These are phyloP conservation scores for Coniochaeta ligniaria DNA, from an alignment of 2,329 filamentous ascomycete species.

Conservation along the genomic window DNA sequence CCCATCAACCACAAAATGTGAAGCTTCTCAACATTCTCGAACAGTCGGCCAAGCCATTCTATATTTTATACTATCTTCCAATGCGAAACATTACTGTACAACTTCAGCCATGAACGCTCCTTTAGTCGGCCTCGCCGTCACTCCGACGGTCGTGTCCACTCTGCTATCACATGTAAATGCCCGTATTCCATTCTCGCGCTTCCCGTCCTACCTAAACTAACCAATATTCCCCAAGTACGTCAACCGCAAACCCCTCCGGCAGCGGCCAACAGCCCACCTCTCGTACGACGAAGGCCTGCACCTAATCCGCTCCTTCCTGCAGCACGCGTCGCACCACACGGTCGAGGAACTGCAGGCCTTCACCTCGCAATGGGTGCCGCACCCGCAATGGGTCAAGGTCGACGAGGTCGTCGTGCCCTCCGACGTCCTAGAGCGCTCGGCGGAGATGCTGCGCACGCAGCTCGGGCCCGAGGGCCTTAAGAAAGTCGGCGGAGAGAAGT, in stretches of 20 bases:
- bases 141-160: slow-evolving; percentile 81
- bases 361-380: slow-evolving; percentile 84
- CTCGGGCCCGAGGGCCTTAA: slow-evolving; percentile 70
- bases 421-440: slow-evolving; percentile 57
- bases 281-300: slow-evolving; percentile 91
- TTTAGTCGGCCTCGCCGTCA: slow-evolving; percentile 74
- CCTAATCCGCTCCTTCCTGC: slow-evolving; percentile 78
- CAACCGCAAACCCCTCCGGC: slow-evolving; percentile 64
- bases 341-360: slow-evolving; percentile 92
- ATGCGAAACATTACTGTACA: neutral
- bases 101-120: slow-evolving; percentile 59
- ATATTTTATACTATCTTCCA: neutral
- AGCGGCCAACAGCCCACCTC: slow-evolving; percentile 83
- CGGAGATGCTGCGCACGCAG: slow-evolving; percentile 60
- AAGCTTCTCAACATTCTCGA: neutral
- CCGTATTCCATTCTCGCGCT: neutral
- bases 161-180: slow-evolving; percentile 73
- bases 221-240: slow-evolving; percentile 54
- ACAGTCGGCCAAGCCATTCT: neutral
- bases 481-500: slow-evolving; percentile 70
- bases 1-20: neutral
- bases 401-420: slow-evolving; percentile 61
- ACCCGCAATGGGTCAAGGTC: slow-evolving; percentile 79
- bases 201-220: neutral
- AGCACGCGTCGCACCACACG: slow-evolving; percentile 78